Evolutionary conservation across 768 basidiomycete genomes (phyloP), one percentile per base, ranked within the genome.

Genomic region (Psilocybe azurescens): DNA sequence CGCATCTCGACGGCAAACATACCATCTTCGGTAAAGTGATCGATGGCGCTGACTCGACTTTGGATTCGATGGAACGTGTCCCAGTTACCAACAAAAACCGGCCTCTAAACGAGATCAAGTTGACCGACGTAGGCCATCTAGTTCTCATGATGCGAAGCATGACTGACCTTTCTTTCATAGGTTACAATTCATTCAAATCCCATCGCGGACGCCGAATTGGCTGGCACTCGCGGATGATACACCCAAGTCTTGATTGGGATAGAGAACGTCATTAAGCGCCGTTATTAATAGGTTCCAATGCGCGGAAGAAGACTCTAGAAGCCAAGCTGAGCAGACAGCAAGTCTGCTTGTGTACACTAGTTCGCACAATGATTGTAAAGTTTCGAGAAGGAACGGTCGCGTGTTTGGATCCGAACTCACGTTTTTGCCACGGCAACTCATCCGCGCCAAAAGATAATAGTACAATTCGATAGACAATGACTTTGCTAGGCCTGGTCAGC

Each of bases 11-110:
- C 72, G 89, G 89, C 65, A 98, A 97, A 73, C 91, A 93, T 76
- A 94, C 94, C 14, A 97, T 98, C 56, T 89, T 99, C 63, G 97
- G 95, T 59, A 94, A 91, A 81, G 95, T 99, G n/a, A 99, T 99
- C 67, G 97, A 99, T 71, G 97, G 97, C 18, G 86, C 85, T n/a
- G 96, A 99, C 72, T 88, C 93, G 3, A 93, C 96, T 4, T 78
- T 99, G 49, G 97, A 99, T 68, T 83, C 85, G n/a, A 94, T 98
- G 86, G 97, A 99, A 73, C 86, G 89, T 24, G 88, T 90, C 0
- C 94, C 95, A 1, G 97, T 99, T 60, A 94, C 87, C 72, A 83
- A 88, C 61, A 99, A 98, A 77, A 95, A 95, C 74, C 78, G 93
- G 61, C 97, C 97, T 1, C 74, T 94, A 33, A 84, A 80, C 48